phyloP scores from a whole-genome alignment of 2,329 filamentous ascomycete species.

The Tolypocladium cylindrosporum region DNA sequence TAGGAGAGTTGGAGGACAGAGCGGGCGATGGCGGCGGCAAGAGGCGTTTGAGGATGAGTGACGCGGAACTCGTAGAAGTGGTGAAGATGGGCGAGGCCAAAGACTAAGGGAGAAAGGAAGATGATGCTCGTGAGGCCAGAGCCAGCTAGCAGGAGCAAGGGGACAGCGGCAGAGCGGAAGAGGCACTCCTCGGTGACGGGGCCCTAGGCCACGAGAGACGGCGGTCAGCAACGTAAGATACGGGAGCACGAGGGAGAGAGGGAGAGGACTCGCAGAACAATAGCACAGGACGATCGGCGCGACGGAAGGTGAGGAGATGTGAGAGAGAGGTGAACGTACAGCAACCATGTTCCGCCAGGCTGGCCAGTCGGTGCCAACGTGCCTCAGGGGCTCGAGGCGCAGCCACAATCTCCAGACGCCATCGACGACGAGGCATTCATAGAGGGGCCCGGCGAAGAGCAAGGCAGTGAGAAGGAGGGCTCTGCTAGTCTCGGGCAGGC shows the following conservation, averaged over 20 bases:
- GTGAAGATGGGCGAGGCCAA: slow-evolving; percentile 87
- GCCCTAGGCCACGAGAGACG: slow-evolving; percentile 39
- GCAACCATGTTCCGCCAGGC: slow-evolving; percentile 81
- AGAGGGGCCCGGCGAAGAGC: slow-evolving; percentile 78
- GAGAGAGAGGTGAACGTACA: slow-evolving; percentile 38
- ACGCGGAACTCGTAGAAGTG: slow-evolving; percentile 93
- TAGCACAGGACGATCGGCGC: neutral
- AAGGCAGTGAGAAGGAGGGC: slow-evolving; percentile 62
- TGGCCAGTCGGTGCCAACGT: slow-evolving; percentile 62
- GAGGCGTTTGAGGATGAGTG: slow-evolving; percentile 61
- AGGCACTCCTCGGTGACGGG: slow-evolving; percentile 89
- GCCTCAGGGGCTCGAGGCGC: slow-evolving; percentile 40
- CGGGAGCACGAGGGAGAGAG: neutral
- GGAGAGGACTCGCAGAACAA: neutral
- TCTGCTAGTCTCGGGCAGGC: slow-evolving; percentile 51
- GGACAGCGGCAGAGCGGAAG: slow-evolving; percentile 79
- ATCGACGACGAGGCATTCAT: slow-evolving; percentile 66
- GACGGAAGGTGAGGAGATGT: neutral
- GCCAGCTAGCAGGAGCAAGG: slow-evolving; percentile 66
- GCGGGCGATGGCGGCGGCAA: slow-evolving; percentile 53
- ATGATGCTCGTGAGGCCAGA: slow-evolving; percentile 50
- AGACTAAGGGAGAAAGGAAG: slow-evolving; percentile 78
- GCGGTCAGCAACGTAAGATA: neutral
- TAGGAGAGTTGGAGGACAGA: slow-evolving; percentile 80
- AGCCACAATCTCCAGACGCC: slow-evolving; percentile 59